Evolutionary conservation across 2,329 filamentous ascomycete genomes (phyloP).

Genomic region (Colletotrichum sp.): DNA sequence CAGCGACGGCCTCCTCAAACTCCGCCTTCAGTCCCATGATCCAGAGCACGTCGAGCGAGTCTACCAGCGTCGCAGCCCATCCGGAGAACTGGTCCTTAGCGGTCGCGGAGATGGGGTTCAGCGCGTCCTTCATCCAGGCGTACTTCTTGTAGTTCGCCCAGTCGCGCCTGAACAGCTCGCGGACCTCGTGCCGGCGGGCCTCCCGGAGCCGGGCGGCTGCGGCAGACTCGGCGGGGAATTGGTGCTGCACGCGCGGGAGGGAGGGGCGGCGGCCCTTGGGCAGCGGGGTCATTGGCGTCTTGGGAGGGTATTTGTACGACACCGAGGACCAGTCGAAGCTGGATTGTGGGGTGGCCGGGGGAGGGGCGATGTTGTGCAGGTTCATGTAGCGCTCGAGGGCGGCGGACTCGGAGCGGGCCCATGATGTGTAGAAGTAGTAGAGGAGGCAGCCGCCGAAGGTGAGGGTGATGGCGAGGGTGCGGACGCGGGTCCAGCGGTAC

Average conservation of each 20-base stretch:
- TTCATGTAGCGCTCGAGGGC: constrained; percentile 37
- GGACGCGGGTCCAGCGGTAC: constrained; percentile 14
- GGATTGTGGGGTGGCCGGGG: constrained; percentile 22
- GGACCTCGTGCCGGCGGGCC: constrained; percentile 37
- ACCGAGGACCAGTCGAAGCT: constrained; percentile 44
- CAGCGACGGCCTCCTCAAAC: constrained; percentile 53
- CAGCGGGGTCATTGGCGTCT: constrained; percentile 24
- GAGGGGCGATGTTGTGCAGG: constrained; percentile 9
- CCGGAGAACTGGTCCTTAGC: constrained; percentile 48
- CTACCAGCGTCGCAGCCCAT: constrained; percentile 51
- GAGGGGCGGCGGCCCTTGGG: constrained; percentile 22
- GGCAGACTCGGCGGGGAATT: constrained; percentile 29
- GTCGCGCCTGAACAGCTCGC: constrained; percentile 34
- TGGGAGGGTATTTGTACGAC: constrained; percentile 27
- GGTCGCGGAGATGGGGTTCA: constrained; percentile 44
- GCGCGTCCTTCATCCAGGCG: constrained; percentile 52
- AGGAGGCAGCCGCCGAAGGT: not conserved
- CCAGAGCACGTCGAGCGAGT: constrained; percentile 56
- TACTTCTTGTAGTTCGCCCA: constrained; percentile 49
- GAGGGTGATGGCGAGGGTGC: not conserved
- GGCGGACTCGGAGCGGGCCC: not conserved
- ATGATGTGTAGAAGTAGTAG: constrained; percentile 1
- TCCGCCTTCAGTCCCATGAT: constrained; percentile 58
- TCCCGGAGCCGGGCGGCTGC: constrained; percentile 28
- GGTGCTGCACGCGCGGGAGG: constrained; percentile 41